phyloP scores from a whole-genome alignment of 805 yeast species.

The Yamadazyma olivae region DNA sequence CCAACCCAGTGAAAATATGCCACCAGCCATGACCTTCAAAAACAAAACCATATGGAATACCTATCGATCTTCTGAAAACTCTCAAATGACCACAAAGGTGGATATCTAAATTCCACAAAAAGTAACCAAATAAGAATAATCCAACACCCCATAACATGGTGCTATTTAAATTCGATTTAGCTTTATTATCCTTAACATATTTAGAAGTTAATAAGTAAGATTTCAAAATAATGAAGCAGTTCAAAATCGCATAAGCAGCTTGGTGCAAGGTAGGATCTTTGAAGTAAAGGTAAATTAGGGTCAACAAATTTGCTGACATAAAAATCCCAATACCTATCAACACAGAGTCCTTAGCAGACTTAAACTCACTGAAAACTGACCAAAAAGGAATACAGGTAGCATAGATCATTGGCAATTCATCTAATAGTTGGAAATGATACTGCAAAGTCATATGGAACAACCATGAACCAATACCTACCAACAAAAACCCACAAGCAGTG shows the following conservation, averaged over 20 bases:
- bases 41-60: slow-evolving; percentile 82
- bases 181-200: slow-evolving; percentile 49
- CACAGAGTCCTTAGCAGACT: slow-evolving; percentile 34
- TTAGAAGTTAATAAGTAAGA: slow-evolving; percentile 50
- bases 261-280: slow-evolving; percentile 90
- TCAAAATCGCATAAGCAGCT: slow-evolving; percentile 74
- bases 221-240: slow-evolving; percentile 65
- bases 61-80: slow-evolving; percentile 55
- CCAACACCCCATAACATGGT: slow-evolving; percentile 59
- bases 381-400: slow-evolving; percentile 95
- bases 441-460: slow-evolving; percentile 92
- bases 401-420: slow-evolving; percentile 97
- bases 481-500: slow-evolving; percentile 73
- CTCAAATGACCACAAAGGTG: slow-evolving; percentile 67
- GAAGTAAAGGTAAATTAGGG: slow-evolving; percentile 62
- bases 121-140: slow-evolving; percentile 70
- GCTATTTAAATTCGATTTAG: slow-evolving; percentile 47
- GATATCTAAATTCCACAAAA: slow-evolving; percentile 87
- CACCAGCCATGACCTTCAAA: slow-evolving; percentile 98
- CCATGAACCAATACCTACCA: slow-evolving; percentile 94
- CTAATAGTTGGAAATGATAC: slow-evolving; percentile 87
- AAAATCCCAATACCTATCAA: slow-evolving; percentile 47
- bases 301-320: slow-evolving; percentile 56
- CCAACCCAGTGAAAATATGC: slow-evolving; percentile 85
- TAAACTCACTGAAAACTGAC: slow-evolving; percentile 68